phyloP scores from a whole-genome alignment of 1,139 yeast genomes.

The Scheffersomyces illinoinensis region DNA sequence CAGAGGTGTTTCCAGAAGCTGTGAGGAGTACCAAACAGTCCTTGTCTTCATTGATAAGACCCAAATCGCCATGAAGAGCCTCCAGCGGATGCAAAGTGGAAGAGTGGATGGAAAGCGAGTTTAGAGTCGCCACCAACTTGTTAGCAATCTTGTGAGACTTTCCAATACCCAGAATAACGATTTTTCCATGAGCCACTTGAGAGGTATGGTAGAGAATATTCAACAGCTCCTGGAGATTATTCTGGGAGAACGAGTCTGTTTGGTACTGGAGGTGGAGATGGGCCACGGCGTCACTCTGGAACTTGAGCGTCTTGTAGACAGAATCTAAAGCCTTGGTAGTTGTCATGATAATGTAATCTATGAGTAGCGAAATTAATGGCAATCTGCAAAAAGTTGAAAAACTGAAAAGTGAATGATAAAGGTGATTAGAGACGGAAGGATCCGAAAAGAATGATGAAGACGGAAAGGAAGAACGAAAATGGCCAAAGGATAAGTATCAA shows the following conservation, averaged over 20 bases:
- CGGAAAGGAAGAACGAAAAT: neutral
- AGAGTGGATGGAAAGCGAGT: constrained; percentile 73
- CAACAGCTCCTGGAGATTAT: constrained; percentile 52
- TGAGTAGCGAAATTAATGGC: neutral
- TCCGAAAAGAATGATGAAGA: neutral
- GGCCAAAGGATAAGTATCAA: neutral
- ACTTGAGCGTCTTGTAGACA: constrained; percentile 28
- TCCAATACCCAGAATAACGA: constrained; percentile 81
- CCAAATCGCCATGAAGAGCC: constrained; percentile 90
- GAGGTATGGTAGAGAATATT: constrained; percentile 52
- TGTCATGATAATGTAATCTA: neutral
- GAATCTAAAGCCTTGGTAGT: constrained; percentile 23
- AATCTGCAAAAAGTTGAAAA: neutral
- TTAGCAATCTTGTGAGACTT: constrained; percentile 78
- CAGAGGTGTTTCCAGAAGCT: constrained; percentile 85
- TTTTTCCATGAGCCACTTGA: constrained; percentile 55
- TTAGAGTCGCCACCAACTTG: constrained; percentile 79
- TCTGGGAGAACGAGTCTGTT: constrained; percentile 42
- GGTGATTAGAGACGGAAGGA: neutral
- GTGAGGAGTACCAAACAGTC: constrained; percentile 72
- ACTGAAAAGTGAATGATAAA: neutral
- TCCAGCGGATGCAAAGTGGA: constrained; percentile 77
- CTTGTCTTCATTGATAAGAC: constrained; percentile 55
- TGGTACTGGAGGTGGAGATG: constrained; percentile 32
- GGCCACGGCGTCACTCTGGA: constrained; percentile 37